A percentile compares a stretch with the other conserved stretches of the same genome.
These are phyloP conservation scores for Penicillium egyptiacum DNA, from an alignment of 495 filamentous ascomycete genomes.

Conservation along the genomic window DNA sequence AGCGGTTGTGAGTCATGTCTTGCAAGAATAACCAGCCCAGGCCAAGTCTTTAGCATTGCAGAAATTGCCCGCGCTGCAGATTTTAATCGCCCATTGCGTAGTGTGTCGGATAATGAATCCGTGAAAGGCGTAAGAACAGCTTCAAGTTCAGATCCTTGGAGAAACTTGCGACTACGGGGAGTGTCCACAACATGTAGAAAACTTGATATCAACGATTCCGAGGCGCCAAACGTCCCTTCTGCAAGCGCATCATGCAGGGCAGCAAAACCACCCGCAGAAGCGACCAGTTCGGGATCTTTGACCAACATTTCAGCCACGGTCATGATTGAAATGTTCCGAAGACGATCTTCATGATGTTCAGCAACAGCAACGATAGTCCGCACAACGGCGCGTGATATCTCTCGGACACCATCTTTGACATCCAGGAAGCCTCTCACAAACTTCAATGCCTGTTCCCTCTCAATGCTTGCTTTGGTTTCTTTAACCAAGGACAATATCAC, in stretches of 20 bases:
- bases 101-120: slow-evolving; percentile 67
- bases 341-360: slow-evolving; percentile 82
- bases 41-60: slow-evolving; percentile 90
- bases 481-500: slow-evolving; percentile 91
- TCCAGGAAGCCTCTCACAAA: slow-evolving; percentile 95
- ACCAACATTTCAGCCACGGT: slow-evolving; percentile 90
- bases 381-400: slow-evolving; percentile 83
- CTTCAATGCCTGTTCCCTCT: slow-evolving; percentile 94
- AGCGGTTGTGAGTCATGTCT: slow-evolving; percentile 83
- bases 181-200: slow-evolving; percentile 88
- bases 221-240: slow-evolving; percentile 87
- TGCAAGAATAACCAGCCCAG: slow-evolving; percentile 76
- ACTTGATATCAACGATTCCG: slow-evolving; percentile 77
- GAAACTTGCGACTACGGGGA: slow-evolving; percentile 73
- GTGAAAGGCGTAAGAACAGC: slow-evolving; percentile 86
- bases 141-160: slow-evolving; percentile 79
- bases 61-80: slow-evolving; percentile 84
- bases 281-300: slow-evolving; percentile 74
- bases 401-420: slow-evolving; percentile 86
- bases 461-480: slow-evolving; percentile 91
- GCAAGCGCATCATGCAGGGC: slow-evolving; percentile 81
- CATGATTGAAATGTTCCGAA: slow-evolving; percentile 85
- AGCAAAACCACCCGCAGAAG: slow-evolving; percentile 76
- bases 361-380: slow-evolving; percentile 87
- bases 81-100: slow-evolving; percentile 71